Evolutionary conservation across 1,284 basidiomycete genomes (phyloP), one percentile per base, ranked within the genome.

Genomic region (Heliocybe sulcata): DNA sequence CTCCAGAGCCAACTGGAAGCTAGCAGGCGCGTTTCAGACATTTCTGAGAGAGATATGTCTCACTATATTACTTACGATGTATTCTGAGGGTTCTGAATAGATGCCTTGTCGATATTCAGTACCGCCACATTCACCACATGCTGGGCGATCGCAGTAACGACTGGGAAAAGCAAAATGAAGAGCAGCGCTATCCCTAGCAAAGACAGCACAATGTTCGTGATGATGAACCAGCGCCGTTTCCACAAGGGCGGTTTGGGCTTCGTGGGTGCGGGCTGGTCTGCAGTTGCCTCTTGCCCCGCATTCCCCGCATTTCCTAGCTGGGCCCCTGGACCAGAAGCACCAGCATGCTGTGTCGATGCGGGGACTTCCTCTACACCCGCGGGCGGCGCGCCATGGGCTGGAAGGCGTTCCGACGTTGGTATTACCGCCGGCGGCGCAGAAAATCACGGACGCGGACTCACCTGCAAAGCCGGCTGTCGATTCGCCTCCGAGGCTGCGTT

Each of bases 81-180:
- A 58, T 86, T 86, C 14, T 71, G 63, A 4, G 82, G 77, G 29
- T 66, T 69, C 0, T 69, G 70, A 54, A 86, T 85, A 3, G 67
- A 66, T 3, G 77, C 82, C 22, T 64, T 63, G 35, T 81, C 70
- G 38, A 87, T 69, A 53, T 80, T 72, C 38, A 87, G 68, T 14
- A 73, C 73, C 35, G 76, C 70, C 47, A 73, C 71, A 58, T 84
- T 80, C 25, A 87, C 75, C 26, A 86, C 75, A 27, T 80, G 73
- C 59, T 85, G 83, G 27, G 79, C 74, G 57, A 87, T 82, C 38
- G 85, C 84, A 51, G 70, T 74, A 54, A 87, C 71, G 55, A 87
- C 80, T 3, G 85, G 84, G 64, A 78, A 87, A 22, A 86, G 66
- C 25, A 85, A 53, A 56, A 87, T 77, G 68, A 87, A 87, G 8